Conservation (phyloP, 352 stramenopile genomes). For the Phytopythium helicoides region DNA sequence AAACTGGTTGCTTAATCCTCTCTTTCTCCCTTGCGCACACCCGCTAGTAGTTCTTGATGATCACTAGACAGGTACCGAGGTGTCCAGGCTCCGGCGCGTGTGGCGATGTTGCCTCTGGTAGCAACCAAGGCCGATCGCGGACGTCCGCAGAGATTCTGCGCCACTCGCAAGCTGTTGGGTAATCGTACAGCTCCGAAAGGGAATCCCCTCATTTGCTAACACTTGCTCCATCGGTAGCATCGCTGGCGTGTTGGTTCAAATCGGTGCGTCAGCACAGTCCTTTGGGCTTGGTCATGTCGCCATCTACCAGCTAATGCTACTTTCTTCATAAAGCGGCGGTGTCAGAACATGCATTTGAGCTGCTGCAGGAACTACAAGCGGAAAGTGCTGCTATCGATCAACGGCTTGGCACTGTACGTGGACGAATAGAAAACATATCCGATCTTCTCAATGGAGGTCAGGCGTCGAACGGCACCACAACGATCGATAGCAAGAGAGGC, state of each 20-base stretch:
- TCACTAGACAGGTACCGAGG: background rate
- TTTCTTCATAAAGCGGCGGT: too few species aligned
- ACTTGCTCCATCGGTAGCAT: slow-evolving; percentile 17
- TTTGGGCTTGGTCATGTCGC: too few species aligned
- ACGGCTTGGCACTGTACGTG: slow-evolving; percentile 25
- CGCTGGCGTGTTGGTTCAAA: slow-evolving; percentile 45
- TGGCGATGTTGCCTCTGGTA: background rate
- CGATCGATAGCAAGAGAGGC: too few species aligned
- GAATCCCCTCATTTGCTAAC: background rate
- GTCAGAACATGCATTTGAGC: slow-evolving; percentile 43
- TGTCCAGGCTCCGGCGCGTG: background rate
- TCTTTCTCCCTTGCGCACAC: too few species aligned
- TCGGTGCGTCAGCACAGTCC: slow-evolving; percentile 28
- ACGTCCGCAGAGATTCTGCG: slow-evolving; percentile 1
- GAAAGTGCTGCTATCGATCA: slow-evolving; percentile 25
- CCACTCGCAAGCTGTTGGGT: background rate
- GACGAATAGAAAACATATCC: slow-evolving; percentile 18
- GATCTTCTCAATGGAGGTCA: background rate
- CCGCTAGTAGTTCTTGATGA: too few species aligned
- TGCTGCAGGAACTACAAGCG: slow-evolving; percentile 47
- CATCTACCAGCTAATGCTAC: background rate
- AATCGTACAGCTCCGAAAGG: too few species aligned
- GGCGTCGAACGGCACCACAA: too few species aligned
- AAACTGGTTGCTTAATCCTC: too few species aligned
- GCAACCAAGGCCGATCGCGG: background rate